These are phyloP conservation scores for Rhizophagus sp. DNA, from an alignment of 192 early-diverging fungal species.

Conservation along the genomic window DNA sequence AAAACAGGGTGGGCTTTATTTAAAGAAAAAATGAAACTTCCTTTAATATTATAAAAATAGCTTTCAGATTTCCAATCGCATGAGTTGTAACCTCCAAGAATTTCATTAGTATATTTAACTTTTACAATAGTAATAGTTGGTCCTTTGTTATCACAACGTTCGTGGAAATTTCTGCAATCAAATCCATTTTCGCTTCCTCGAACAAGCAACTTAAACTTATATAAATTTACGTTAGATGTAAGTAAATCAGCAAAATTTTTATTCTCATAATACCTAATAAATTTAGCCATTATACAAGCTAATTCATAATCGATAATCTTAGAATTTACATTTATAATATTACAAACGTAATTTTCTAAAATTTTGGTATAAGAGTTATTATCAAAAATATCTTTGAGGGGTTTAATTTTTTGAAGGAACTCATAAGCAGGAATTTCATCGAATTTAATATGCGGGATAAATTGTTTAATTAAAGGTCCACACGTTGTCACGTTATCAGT, in stretches of 20 bases:
- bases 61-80: neutral
- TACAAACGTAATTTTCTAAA: neutral
- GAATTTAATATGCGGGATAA: neutral
- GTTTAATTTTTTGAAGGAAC: neutral
- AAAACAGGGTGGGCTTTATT: too few relatives aligned
- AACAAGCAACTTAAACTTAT: neutral
- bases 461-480: neutral
- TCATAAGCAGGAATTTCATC: neutral
- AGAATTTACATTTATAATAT: neutral
- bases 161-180: neutral
- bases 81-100: slow-evolving; percentile 2
- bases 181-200: neutral
- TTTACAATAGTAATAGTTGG: neutral
- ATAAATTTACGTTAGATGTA: neutral
- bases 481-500: neutral
- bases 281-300: neutral
- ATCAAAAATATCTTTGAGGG: neutral
- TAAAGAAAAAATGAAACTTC: too few relatives aligned
- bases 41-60: too few relatives aligned
- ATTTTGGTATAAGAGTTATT: neutral
- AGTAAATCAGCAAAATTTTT: too few relatives aligned
- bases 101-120: neutral
- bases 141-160: slow-evolving; percentile 17
- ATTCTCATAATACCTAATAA: neutral
- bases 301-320: neutral